These are phyloP conservation scores for Micromonas commoda DNA, from an alignment of 139 green algal genomes.

Conservation along the genomic window DNA sequence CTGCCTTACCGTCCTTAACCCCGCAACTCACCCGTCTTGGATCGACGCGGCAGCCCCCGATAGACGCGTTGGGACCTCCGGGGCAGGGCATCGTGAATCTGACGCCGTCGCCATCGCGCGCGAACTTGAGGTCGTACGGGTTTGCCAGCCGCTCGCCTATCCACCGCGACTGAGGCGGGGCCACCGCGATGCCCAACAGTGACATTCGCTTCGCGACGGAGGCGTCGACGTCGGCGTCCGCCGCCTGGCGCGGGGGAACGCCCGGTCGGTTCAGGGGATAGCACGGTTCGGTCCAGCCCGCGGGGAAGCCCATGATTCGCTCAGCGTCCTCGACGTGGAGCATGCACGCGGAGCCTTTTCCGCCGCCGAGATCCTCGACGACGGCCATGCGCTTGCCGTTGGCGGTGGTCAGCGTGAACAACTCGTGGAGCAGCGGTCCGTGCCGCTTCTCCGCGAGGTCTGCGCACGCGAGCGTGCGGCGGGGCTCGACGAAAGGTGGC, in stretches of 20 bases:
- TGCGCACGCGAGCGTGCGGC: background rate
- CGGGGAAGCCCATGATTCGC: slow-evolving; percentile 5
- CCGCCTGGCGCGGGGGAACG: background rate
- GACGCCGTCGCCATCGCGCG: background rate
- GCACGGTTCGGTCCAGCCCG: slow-evolving; percentile 1
- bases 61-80: too few species aligned
- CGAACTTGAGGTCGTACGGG: background rate
- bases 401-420: slow-evolving; percentile 7
- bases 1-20: too few species aligned
- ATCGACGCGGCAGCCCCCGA: background rate
- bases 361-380: background rate
- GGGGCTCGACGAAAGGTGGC: background rate
- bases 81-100: background rate
- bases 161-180: background rate
- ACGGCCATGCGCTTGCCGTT: slow-evolving; percentile 10
- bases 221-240: background rate
- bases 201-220: background rate
- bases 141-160: background rate
- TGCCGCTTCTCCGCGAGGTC: slow-evolving; percentile 17
- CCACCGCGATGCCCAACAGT: background rate
- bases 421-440: background rate
- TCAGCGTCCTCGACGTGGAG: slow-evolving; percentile 1
- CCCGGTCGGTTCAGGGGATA: background rate
- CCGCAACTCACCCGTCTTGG: background rate
- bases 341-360: background rate